Evolutionary conservation across 495 filamentous ascomycete genomes (phyloP), one percentile per base, ranked within the genome.

Genomic region (Hypomontagnella monticulosa): DNA sequence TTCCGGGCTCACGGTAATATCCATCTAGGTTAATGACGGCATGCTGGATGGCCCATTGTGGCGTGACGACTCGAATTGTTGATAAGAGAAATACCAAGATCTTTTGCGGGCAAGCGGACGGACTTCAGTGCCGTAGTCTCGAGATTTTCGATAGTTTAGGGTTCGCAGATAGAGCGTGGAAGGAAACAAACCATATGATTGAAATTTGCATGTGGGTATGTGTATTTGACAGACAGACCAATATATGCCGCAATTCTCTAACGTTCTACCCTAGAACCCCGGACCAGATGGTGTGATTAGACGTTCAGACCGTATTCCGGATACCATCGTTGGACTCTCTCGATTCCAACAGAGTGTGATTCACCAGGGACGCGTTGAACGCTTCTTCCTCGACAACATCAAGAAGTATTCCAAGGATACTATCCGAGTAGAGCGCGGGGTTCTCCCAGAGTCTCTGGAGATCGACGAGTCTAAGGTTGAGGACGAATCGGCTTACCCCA

Each of bases 61-160:
- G 85, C 5, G 76, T 91, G 49, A 75, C 81, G 16, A 73, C 85
- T 4, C 79, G 86, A 4, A 85, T 90, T 10, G 70, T 91, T 11
- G 88, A 90, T 67, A 90, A 89, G 59, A 78, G 85, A 32, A 76
- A 71, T 4, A 83, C 76, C 1, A 84, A 84, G 58, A 78, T 86
- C 18, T 82, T 80, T 63, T 81, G 75, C 12, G 86, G 87, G 3
- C 87, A 89, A 69, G 87, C 87, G 12, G 88, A 90, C 66, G 87
- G 87, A 51, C 73, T 67, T 53, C 72, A 74, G 23, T 63, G 60
- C 46, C 82, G 88, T 15, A 89, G 79, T 11, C 69, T 89, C 8
- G 88, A 90, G 71, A 83, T 90, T 19, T 85, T 91, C 36, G 89
- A 91, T 55, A 86, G 84, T 57, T 82, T 91, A 56, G 88, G 86